Base-by-base conservation (phyloP, 2,329 filamentous ascomycete species). In the Capronia americana region DNA sequence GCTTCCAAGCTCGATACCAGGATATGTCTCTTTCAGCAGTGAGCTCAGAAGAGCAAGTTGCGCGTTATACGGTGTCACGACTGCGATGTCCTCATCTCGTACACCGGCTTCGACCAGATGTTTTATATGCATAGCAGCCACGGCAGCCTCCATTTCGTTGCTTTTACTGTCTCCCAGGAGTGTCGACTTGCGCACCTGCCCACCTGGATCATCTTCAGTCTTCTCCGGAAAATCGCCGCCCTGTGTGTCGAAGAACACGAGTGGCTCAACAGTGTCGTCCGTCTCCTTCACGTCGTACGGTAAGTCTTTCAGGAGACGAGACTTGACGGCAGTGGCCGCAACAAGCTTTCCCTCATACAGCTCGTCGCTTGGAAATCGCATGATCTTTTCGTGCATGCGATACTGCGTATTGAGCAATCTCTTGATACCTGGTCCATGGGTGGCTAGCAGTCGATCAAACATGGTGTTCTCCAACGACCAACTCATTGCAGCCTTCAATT, bases 361-460 rank as follows among this genome's bases (percentile, higher is more conserved):
- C 75, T 94, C 89, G 68, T 91, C 86, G 0, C 94, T 97, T 0
- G 95, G 94, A 74, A 97, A 99, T 6, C 88, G 86, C 93, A 98
- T 98, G 73, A 99, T 98, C 61, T 84, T 88, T 75, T 96, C 90
- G 76, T 99, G 93, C 95, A 99, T 99, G 44, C 95, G 92, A 78
- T 99, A 99, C 80, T 99, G 95, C 4, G 91, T 96, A 3, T 92
- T 98, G 26, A 99, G 86, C 92, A 98, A 97, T 59, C 91, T 85
- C 81, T 98, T 98, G 80, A 99, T 93, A 4, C 83, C 83, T 0
- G 88, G 80, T 0, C 95, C 95, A 75, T 99, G 92, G 17, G 97
- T 82, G 4, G 85, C 84, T 53, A 99, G 84, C 50, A 99, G 84
- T 30, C 95, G 87, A 77, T 98, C 94, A 77, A 99, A 99, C 32